Conservation (phyloP, 352 stramenopile species). For the Phytophthora chlamydospora region DNA sequence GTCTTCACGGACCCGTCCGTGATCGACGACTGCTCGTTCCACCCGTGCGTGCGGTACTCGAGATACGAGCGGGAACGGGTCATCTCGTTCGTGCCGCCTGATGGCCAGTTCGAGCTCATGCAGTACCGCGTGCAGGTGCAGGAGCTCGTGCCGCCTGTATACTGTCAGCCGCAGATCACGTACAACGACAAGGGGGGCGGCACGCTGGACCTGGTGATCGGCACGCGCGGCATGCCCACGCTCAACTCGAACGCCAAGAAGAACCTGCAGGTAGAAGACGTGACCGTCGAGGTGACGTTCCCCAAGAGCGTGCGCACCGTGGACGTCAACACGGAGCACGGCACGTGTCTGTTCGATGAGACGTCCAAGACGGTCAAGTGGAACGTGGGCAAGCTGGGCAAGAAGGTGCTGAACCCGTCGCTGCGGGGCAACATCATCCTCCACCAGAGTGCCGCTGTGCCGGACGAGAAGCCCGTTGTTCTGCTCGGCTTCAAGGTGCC, state of each 20-base stretch:
- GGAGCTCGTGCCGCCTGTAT: constrained; percentile 86
- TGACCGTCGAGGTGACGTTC: constrained; percentile 96
- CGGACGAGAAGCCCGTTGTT: constrained; percentile 94
- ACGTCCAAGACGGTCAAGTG: constrained; percentile 94
- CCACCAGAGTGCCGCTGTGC: constrained; percentile 79
- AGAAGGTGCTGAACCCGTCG: constrained; percentile 86
- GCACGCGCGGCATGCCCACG: constrained; percentile 76
- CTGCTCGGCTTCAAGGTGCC: constrained; percentile 96
- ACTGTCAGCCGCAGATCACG: constrained; percentile 88
- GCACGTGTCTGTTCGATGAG: constrained; percentile 96
- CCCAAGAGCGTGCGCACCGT: constrained; percentile 95
- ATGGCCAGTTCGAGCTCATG: constrained; percentile 97
- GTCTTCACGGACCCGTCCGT: constrained; percentile 96
- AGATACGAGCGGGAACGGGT: constrained; percentile 96
- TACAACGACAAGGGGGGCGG: constrained; percentile 80
- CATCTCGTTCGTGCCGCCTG: constrained; percentile 97
- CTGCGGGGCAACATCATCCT: constrained; percentile 94
- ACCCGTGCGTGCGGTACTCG: constrained; percentile 97
- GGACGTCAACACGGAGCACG: constrained; percentile 93
- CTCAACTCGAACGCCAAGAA: constrained; percentile 85
- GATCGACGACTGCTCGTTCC: constrained; percentile 98
- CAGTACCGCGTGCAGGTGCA: constrained; percentile 87
- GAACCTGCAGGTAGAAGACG: constrained; percentile 86
- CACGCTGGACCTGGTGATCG: constrained; percentile 76
- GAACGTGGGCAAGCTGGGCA: constrained; percentile 94